Evolutionary conservation across 495 filamentous ascomycete species (phyloP).

Genomic region (Aspergillus carlsbadensis): DNA sequence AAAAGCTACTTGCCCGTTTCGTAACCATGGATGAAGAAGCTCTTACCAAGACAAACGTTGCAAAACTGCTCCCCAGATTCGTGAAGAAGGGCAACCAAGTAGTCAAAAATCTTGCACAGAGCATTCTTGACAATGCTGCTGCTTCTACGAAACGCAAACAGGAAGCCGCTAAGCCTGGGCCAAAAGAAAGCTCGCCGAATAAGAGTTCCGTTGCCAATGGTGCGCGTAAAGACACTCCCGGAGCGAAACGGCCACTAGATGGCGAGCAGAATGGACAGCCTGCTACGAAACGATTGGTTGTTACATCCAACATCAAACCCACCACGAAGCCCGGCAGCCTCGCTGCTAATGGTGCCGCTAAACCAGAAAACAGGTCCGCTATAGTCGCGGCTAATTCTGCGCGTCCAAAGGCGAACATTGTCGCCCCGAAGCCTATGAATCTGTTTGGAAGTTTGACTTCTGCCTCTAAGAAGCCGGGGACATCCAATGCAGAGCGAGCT

Average conservation of each 20-base stretch:
- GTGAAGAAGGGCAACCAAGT: constrained; percentile 65
- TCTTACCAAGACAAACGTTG: constrained; percentile 66
- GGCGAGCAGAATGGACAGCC: constrained; percentile 39
- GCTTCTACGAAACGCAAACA: constrained; percentile 51
- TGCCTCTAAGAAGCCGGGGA: constrained; percentile 60
- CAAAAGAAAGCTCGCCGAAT: constrained; percentile 35
- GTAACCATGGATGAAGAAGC: constrained; percentile 61
- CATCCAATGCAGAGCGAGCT: constrained; percentile 52
- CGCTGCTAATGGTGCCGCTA: constrained; percentile 25
- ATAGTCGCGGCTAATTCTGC: constrained; percentile 27
- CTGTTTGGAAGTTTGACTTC: constrained; percentile 60
- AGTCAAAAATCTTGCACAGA: constrained; percentile 56
- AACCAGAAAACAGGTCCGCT: constrained; percentile 34
- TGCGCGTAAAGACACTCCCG: constrained; percentile 30
- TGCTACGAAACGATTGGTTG: constrained; percentile 40
- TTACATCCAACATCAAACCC: constrained; percentile 30
- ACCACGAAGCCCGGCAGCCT: constrained; percentile 20
- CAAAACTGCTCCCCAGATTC: constrained; percentile 60
- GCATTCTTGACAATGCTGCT: constrained; percentile 56
- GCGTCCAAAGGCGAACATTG: constrained; percentile 49
- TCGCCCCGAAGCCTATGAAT: constrained; percentile 55
- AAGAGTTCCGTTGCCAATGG: constrained; percentile 27
- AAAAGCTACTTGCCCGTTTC: constrained; percentile 61
- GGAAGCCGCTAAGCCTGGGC: constrained; percentile 32
- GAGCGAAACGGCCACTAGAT: constrained; percentile 48